phyloP scores from a whole-genome alignment of 371 early-diverging fungal genomes.

The Mucor plumbeus region DNA sequence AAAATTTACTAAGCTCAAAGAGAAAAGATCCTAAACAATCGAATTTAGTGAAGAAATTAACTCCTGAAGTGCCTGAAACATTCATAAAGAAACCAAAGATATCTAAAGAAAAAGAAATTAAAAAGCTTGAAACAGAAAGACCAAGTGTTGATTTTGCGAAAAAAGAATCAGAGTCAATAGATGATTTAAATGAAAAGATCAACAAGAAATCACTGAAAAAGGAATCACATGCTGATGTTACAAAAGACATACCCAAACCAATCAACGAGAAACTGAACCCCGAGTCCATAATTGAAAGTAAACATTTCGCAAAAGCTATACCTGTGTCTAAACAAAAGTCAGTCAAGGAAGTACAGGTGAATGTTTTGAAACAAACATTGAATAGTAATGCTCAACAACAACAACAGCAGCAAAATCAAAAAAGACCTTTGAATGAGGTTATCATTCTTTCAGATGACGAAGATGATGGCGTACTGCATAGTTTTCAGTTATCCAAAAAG shows the following conservation, averaged over 20 bases:
- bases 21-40: not conserved
- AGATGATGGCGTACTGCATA: slow-evolving; percentile 17
- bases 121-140: not conserved
- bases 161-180: not conserved
- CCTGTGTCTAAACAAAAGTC: not conserved
- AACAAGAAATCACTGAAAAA: not conserved
- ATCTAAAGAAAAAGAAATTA: not conserved
- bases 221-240: not conserved
- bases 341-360: not conserved
- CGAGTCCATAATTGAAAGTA: not conserved
- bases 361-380: not conserved
- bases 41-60: too few relatives aligned
- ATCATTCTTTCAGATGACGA: slow-evolving; percentile 21
- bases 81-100: not conserved
- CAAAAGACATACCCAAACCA: not conserved
- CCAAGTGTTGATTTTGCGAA: not conserved
- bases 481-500: slow-evolving; percentile 22
- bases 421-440: not conserved
- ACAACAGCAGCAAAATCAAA: not conserved
- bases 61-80: not conserved
- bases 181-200: not conserved
- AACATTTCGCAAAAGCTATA: not conserved
- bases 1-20: not conserved
- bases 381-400: not conserved
- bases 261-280: too few relatives aligned